A percentile compares a stretch with the other conserved stretches of the same genome.
phyloP scores from a whole-genome alignment of 1,284 basidiomycete genomes.

The Athelia sp. region DNA sequence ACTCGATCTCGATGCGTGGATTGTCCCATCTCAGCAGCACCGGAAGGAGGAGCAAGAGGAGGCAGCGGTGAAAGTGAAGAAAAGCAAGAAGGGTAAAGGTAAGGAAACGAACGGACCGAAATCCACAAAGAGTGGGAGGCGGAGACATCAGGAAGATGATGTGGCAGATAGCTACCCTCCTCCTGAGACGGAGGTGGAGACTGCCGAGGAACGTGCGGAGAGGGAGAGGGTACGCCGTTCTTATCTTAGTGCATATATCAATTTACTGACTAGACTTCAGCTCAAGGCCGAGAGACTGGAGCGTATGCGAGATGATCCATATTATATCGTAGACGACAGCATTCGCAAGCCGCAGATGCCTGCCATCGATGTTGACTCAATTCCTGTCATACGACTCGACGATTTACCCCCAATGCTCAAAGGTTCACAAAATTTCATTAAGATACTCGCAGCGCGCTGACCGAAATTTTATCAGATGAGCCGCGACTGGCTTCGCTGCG shows the following conservation, averaged over 20 bases:
- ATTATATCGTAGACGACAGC: conserved; percentile 74
- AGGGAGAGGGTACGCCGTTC: conserved; percentile 49
- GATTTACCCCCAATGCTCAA: conserved; percentile 49
- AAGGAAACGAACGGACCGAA: conserved; percentile 29
- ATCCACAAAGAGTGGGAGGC: conserved; percentile 40
- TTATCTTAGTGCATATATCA: neutral
- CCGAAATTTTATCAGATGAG: conserved; percentile 21
- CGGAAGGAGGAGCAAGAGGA: conserved; percentile 25
- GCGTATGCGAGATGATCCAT: conserved; percentile 78
- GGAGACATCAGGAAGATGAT: conserved; percentile 44
- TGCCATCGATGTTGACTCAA: conserved; percentile 71
- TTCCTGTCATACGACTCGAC: conserved; percentile 81
- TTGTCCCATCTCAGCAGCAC: conserved; percentile 58
- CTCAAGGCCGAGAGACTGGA: conserved; percentile 70
- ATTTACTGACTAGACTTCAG: conserved; percentile 33
- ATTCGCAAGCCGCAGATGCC: conserved; percentile 31
- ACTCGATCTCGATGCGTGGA: conserved; percentile 81
- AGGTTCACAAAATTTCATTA: conserved; percentile 22
- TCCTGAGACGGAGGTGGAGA: conserved; percentile 40
- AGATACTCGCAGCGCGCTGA: neutral
- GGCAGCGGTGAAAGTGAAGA: conserved; percentile 27
- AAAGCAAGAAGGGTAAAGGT: conserved; percentile 38
- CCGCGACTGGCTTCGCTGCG: conserved; percentile 33
- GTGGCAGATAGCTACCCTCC: conserved; percentile 27
- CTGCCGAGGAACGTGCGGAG: conserved; percentile 50